These are phyloP conservation scores for Cardiospermum halicacabum DNA, from an alignment of 345 rosid genomes.

Conservation along the genomic window DNA sequence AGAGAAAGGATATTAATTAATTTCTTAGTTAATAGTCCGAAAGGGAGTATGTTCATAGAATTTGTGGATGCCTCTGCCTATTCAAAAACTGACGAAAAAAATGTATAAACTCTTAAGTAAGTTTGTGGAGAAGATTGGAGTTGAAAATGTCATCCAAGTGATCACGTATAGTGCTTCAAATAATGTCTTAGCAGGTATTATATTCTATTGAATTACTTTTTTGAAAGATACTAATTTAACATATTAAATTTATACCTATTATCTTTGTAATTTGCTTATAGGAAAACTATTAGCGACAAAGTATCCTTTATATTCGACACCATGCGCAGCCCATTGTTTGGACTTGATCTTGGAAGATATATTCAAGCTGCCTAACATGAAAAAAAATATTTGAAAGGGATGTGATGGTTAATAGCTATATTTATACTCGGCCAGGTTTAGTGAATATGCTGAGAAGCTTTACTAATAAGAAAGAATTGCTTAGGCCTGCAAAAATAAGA, in stretches of 20 bases:
- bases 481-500: background rate
- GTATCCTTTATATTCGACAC: background rate
- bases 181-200: background rate
- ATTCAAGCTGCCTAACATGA: too few species aligned
- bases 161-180: background rate
- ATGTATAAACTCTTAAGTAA: background rate
- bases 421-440: too few species aligned
- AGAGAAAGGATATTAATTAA: constrained; percentile 13
- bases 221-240: too few species aligned
- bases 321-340: background rate
- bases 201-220: background rate
- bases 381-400: background rate
- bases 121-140: background rate
- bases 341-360: background rate
- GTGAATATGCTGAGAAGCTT: too few species aligned
- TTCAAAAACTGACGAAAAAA: background rate
- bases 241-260: background rate
- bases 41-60: background rate
- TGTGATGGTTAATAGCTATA: background rate
- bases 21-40: constrained; percentile 6
- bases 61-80: constrained; percentile 12
- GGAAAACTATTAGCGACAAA: background rate
- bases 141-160: constrained; percentile 9
- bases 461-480: background rate
- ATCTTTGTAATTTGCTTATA: background rate